Base-by-base conservation (phyloP, 2,329 filamentous ascomycete genomes). In the Rutstroemia sydowiana region DNA sequence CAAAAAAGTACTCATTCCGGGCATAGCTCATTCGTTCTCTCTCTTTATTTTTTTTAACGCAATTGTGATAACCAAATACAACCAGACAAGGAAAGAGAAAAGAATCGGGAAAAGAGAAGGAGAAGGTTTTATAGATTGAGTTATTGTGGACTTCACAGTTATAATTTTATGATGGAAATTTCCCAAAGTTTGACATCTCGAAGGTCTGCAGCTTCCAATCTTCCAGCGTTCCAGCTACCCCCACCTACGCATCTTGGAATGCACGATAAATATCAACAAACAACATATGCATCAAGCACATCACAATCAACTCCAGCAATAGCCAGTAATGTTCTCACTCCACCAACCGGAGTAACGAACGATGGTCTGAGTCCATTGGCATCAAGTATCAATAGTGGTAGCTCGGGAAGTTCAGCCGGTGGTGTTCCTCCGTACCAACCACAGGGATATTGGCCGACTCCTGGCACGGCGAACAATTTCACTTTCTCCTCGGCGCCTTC, bases 211-310 rank as follows among this genome's bases (percentile, higher is more conserved):
- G 81, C 85, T 56, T 80, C 79, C 53, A 78, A 78, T 61, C 76
- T 90, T 56, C 84, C 85, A 53, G 77, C 71, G 59, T 87, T 88
- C 65, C 81, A 86, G 64, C 77, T 88, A 46, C 80, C 81, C 58
- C 81, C 84, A 49, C 81, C 82, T 59, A 75, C 78, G 46, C 60
- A 60, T 71, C 57, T 78, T 63, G 69, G 68, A 63, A 67, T 66
- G 70, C 69, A 69, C 68, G 64, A 66, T 66, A 67, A 69, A 76
- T 51, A 51, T 40, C 41, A 36, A 45, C 48, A 49, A 43, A 14
- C 44, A 45, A 20, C 18, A 42, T 42, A 42, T 26, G 39, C 39
- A 45, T 45, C 48, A 45, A 51, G 30, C 81, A 60, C 77, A 78
- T 68, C 68, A 59, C 65, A 65, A 49, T 66, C 66, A 52, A 64